A percentile compares a stretch with the other conserved stretches of the same genome.
These are phyloP conservation scores for Mortierella sp. DNA, from an alignment of 371 early-diverging fungal genomes.

Conservation along the genomic window DNA sequence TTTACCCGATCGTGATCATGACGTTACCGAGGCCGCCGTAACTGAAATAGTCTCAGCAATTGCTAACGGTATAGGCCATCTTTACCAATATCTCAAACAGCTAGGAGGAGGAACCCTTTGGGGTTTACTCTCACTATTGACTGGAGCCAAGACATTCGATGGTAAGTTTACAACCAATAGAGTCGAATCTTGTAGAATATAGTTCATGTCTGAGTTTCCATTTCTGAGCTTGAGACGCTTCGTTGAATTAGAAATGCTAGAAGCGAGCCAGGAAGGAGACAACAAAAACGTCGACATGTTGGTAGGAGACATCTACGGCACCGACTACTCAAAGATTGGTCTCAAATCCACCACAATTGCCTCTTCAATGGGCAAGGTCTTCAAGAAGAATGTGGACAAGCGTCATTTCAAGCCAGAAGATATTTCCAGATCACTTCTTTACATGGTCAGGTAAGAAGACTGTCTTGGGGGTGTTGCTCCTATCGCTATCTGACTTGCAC, in stretches of 20 bases:
- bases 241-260: conserved; percentile 85
- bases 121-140: conserved; percentile 92
- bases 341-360: conserved; percentile 94
- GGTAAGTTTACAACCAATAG: conserved; percentile 59
- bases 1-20: neutral
- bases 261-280: conserved; percentile 91
- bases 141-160: conserved; percentile 88
- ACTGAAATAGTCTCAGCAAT: neutral
- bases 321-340: conserved; percentile 87
- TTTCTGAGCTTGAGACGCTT: neutral
- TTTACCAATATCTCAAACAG: conserved; percentile 37
- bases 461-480: neutral
- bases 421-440: conserved; percentile 89
- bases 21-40: neutral
- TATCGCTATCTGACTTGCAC: neutral
- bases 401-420: conserved; percentile 79
- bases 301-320: conserved; percentile 97
- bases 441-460: conserved; percentile 81
- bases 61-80: neutral
- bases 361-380: conserved; percentile 96
- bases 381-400: conserved; percentile 81
- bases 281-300: conserved; percentile 94
- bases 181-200: neutral
- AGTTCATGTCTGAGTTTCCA: neutral
- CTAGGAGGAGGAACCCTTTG: conserved; percentile 98